A percentile compares a stretch with the other conserved stretches of the same genome.
These are phyloP conservation scores for Dissophora ornata DNA, from an alignment of 192 early-diverging fungal genomes.

Conservation along the genomic window DNA sequence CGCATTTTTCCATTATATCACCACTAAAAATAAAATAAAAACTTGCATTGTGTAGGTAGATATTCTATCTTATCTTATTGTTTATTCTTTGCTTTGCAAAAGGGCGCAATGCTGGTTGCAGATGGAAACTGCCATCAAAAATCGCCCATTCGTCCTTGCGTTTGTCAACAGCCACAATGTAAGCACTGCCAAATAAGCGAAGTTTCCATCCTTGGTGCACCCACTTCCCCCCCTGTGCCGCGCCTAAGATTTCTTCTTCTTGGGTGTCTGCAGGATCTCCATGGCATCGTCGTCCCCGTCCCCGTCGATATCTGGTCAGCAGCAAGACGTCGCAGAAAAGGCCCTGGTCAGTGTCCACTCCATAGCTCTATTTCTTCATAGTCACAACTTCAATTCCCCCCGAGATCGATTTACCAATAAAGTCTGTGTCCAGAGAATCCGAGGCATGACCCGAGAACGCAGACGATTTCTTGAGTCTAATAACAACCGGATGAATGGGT, in stretches of 20 bases:
- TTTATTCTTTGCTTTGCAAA: no score
- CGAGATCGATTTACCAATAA: conserved; percentile 54
- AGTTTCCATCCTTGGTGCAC: no score
- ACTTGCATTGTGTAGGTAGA: not conserved
- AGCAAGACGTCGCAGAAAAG: not conserved
- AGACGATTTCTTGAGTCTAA: conserved; percentile 52
- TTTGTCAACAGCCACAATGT: no score
- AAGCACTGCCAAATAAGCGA: no score
- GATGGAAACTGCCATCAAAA: no score
- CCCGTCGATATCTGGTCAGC: conserved; percentile 38
- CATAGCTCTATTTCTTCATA: no score
- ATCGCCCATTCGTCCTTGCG: no score
- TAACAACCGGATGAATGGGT: conserved; percentile 17
- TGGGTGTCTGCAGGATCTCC: conserved; percentile 45
- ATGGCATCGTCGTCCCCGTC: conserved; percentile 47
- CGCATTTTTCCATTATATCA: not conserved
- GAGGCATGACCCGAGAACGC: conserved; percentile 24
- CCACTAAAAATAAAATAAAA: not conserved
- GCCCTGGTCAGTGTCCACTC: not conserved
- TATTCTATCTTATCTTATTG: not conserved
- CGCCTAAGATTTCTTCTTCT: conserved; percentile 43
- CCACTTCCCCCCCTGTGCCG: not conserved
- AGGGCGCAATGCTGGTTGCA: no score
- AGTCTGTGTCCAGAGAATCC: conserved; percentile 41
- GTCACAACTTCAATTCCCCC: no score